A percentile compares a stretch with the other conserved stretches of the same genome.
These are phyloP conservation scores for Vigna trinervia DNA, from an alignment of 306 rosid genomes.

Conservation along the genomic window DNA sequence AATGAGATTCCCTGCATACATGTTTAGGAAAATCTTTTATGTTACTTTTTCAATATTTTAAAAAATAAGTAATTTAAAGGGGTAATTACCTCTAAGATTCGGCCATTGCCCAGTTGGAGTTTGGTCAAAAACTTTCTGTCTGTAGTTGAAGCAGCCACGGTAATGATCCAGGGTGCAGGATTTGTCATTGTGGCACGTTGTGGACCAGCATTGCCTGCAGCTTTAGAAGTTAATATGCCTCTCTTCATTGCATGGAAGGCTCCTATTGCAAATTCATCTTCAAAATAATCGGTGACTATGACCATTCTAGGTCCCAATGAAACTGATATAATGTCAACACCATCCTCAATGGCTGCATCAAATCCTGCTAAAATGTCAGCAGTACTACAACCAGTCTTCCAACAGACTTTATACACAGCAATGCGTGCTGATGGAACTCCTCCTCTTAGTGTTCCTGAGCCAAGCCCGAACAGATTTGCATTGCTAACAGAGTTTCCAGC, in stretches of 20 bases:
- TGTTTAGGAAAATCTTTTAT: background rate
- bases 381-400: background rate
- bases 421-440: constrained; percentile 42
- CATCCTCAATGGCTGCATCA: background rate
- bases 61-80: too few relatives aligned
- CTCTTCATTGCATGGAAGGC: constrained; percentile 16
- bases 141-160: constrained; percentile 60
- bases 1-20: background rate
- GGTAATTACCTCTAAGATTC: background rate
- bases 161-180: constrained; percentile 55
- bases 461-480: constrained; percentile 12
- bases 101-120: constrained; percentile 41
- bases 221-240: background rate
- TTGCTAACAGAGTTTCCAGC: constrained; percentile 47
- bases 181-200: background rate
- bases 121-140: constrained; percentile 52
- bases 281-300: background rate
- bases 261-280: background rate
- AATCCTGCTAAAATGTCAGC: constrained; percentile 34
- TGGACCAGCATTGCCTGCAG: constrained; percentile 41
- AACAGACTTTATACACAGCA: constrained; percentile 35
- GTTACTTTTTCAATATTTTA: background rate
- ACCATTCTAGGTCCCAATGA: background rate
- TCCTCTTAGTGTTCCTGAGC: constrained; percentile 44
- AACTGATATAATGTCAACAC: background rate